These are phyloP conservation scores for Trichoderma parareesei DNA, from an alignment of 495 filamentous ascomycete species.

Conservation along the genomic window DNA sequence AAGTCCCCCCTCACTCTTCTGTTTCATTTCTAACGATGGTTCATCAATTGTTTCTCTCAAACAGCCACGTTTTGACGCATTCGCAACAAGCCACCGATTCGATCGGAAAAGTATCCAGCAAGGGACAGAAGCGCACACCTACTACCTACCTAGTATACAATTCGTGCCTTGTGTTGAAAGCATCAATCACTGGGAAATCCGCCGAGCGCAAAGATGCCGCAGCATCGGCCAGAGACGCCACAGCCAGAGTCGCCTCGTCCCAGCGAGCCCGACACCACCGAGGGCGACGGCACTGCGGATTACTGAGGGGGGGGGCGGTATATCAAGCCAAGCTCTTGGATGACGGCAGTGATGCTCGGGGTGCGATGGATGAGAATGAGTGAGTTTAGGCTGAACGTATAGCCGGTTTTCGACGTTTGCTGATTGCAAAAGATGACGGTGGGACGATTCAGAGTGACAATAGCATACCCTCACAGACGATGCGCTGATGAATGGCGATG, in stretches of 20 bases:
- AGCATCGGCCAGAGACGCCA: constrained; percentile 6
- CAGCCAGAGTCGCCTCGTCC: neutral
- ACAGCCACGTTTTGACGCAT: neutral
- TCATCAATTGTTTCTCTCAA: neutral
- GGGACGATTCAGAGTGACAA: neutral
- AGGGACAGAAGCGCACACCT: neutral
- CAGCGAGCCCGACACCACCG: constrained; percentile 4
- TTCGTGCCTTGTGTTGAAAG: too few species aligned
- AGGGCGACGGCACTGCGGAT: constrained; percentile 5
- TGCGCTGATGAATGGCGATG: neutral
- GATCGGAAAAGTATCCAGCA: neutral
- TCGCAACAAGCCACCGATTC: neutral
- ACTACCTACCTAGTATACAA: too few species aligned
- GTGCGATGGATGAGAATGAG: neutral
- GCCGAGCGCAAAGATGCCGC: neutral
- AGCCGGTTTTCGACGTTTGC: neutral
- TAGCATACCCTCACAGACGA: neutral
- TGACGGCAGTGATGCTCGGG: neutral
- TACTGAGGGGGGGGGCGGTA: constrained; percentile 4
- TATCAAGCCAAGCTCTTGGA: neutral
- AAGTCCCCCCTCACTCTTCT: neutral
- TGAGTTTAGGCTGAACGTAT: neutral
- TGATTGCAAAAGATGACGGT: too few species aligned
- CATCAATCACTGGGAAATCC: neutral
- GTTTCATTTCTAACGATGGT: neutral